phyloP scores from a whole-genome alignment of 495 filamentous ascomycete genomes.

The Halenospora varia region DNA sequence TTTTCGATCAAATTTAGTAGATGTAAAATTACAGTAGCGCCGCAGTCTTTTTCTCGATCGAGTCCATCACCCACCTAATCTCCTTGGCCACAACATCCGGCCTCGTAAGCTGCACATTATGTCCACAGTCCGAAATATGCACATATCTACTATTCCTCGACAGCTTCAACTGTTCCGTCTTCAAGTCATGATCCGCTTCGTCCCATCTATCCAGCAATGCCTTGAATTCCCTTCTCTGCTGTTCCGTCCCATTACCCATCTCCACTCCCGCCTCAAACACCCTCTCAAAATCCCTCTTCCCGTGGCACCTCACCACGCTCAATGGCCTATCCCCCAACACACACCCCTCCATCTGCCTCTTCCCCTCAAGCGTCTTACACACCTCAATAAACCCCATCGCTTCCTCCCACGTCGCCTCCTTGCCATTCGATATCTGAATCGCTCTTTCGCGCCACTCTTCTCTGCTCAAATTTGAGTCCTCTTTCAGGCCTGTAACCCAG shows the following conservation, averaged over 20 bases:
- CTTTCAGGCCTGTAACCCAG: not conserved
- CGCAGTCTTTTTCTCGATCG: not conserved
- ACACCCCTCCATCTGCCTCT: not conserved
- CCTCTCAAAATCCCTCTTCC: constrained; percentile 2
- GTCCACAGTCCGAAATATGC: constrained; percentile 29
- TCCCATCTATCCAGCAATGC: constrained; percentile 26
- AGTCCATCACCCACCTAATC: constrained; percentile 23
- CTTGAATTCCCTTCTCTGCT: constrained; percentile 24
- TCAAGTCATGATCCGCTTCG: constrained; percentile 27
- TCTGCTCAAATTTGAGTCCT: not conserved
- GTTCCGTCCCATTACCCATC: constrained; percentile 29
- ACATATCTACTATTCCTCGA: constrained; percentile 20
- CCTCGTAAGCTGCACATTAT: constrained; percentile 32
- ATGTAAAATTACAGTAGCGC: not conserved
- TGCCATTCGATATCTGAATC: not conserved
- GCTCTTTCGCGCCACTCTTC: constrained; percentile 2
- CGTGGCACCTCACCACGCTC: constrained; percentile 2
- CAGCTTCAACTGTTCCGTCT: constrained; percentile 27
- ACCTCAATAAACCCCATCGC: not conserved
- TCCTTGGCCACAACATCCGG: constrained; percentile 23
- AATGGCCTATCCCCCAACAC: constrained; percentile 6
- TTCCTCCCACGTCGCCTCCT: not conserved
- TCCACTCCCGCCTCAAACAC: constrained; percentile 28
- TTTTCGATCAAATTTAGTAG: no score
- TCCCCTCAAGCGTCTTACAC: not conserved